Evolutionary conservation across 768 basidiomycete species (phyloP).

Genomic region (Rhodocollybia butyracea): DNA sequence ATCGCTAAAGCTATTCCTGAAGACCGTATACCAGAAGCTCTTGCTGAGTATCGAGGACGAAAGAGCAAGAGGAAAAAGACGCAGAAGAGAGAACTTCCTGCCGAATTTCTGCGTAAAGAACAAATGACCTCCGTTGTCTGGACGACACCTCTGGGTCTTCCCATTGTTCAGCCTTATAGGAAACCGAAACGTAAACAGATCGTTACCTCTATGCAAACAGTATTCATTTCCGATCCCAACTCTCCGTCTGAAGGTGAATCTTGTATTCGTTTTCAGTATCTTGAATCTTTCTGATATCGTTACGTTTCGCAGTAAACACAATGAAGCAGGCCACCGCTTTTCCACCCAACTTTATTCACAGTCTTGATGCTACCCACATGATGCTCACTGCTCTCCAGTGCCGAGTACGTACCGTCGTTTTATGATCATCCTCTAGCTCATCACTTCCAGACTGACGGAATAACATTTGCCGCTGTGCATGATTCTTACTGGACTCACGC

Average conservation of each 20-base stretch:
- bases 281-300: neutral
- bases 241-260: constrained; percentile 59
- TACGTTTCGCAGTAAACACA: constrained; percentile 63
- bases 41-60: constrained; percentile 22
- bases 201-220: constrained; percentile 78
- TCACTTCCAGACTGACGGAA: constrained; percentile 50
- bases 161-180: constrained; percentile 95
- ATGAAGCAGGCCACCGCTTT: constrained; percentile 93
- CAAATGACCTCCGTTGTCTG: constrained; percentile 96
- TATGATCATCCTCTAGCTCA: constrained; percentile 5
- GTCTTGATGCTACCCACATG: constrained; percentile 98
- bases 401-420: constrained; percentile 45
- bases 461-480: constrained; percentile 95
- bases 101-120: constrained; percentile 63
- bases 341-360: constrained; percentile 98
- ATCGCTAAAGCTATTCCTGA: constrained; percentile 85
- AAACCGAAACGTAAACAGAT: constrained; percentile 81
- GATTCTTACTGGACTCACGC: constrained; percentile 99
- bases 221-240: constrained; percentile 88
- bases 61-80: constrained; percentile 9
- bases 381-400: constrained; percentile 93
- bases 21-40: constrained; percentile 53
- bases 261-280: neutral
- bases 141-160: constrained; percentile 94
- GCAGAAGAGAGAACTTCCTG: constrained; percentile 18